Percentiles rank a stretch among this genome's conserved stretches.
These are phyloP conservation scores for Pulveroboletus sp. DNA, from an alignment of 768 basidiomycete genomes.

Conservation along the genomic window DNA sequence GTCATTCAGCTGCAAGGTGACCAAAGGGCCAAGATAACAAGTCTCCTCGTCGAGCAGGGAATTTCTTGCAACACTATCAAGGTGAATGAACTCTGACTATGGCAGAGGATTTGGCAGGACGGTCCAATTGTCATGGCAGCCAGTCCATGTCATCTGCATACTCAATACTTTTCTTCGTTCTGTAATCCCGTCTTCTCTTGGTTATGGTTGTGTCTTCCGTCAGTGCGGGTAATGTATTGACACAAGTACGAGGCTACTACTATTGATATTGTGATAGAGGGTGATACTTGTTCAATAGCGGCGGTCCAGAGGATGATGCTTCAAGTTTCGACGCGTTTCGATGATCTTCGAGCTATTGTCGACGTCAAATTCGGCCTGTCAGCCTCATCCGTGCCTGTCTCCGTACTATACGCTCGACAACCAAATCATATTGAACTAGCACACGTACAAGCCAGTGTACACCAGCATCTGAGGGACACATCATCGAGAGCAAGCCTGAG, in stretches of 20 bases:
- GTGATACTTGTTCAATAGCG: no score
- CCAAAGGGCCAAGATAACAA: slow-evolving; percentile 87
- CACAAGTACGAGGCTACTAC: slow-evolving; percentile 7
- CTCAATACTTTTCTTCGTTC: slow-evolving; percentile 12
- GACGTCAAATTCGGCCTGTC: no score
- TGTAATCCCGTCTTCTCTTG: slow-evolving; percentile 21
- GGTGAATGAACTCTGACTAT: slow-evolving; percentile 78
- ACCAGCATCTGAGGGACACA: not conserved
- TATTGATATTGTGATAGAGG: no score
- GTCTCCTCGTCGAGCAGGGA: slow-evolving; percentile 83
- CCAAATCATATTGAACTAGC: no score
- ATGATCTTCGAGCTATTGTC: no score
- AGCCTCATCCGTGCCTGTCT: no score
- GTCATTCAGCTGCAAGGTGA: slow-evolving; percentile 99
- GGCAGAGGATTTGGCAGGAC: slow-evolving; percentile 1
- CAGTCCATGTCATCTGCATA: slow-evolving; percentile 5
- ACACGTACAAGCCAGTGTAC: no score
- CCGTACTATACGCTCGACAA: no score
- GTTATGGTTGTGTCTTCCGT: slow-evolving; percentile 14
- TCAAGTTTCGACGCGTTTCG: no score
- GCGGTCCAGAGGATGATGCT: no score
- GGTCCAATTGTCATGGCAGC: slow-evolving; percentile 3
- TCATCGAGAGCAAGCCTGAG: not conserved
- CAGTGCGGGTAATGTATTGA: slow-evolving; percentile 26
- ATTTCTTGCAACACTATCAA: slow-evolving; percentile 78